Base-by-base conservation (phyloP, 768 basidiomycete species). In the Leccinum arenicola region DNA sequence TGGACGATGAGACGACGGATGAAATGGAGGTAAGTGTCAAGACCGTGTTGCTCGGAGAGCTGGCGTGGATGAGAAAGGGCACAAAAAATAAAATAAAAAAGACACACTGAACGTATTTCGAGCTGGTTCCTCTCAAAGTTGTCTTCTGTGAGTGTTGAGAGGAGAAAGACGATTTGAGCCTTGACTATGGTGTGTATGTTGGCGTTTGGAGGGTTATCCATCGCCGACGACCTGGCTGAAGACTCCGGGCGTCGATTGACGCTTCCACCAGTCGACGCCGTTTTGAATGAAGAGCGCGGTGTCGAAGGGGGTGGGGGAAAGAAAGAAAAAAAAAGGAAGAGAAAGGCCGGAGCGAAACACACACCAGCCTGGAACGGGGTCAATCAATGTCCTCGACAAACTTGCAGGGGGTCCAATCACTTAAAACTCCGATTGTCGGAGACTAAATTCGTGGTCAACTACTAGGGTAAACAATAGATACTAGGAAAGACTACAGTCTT, bases 21-120 rank as follows among this genome's bases (percentile, higher is more conserved):
- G 79, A 97, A 97, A 76, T 99, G 95, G 63, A 94, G 84, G 77
- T 98, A 97, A 58, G 95, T 97, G 76, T 97, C 95, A 68, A 94
- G 83, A 59, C 95, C 95, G 82, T 98, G 94, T 70, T 95, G 91
- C 73, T 98, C 95, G 63, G 93, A 92, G 68, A 98, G 85, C 96
- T 98, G 75, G 52, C 69, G 52, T 59, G 53, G 47, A 51, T 60
- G 61, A 65, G 64, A 51, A 58, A 52, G 35, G 6, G 51, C 47
- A 58, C 10, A 47, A 57, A 61, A 57, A 53, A 40, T 51, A 55
- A 59, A 48, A 21, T 60, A 54, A 60, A 63, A 63, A 60, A 50
- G 38, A 82, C 94, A 67, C 71, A 98, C 96, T 58, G 92, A 93
- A 71, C 93, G 88, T 68, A 99, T 97, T 79, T 99, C 95, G 57